A percentile compares a stretch with the other conserved stretches of the same genome.
Evolutionary conservation across 768 basidiomycete genomes (phyloP).

Genomic region (Hydnum rufescens): DNA sequence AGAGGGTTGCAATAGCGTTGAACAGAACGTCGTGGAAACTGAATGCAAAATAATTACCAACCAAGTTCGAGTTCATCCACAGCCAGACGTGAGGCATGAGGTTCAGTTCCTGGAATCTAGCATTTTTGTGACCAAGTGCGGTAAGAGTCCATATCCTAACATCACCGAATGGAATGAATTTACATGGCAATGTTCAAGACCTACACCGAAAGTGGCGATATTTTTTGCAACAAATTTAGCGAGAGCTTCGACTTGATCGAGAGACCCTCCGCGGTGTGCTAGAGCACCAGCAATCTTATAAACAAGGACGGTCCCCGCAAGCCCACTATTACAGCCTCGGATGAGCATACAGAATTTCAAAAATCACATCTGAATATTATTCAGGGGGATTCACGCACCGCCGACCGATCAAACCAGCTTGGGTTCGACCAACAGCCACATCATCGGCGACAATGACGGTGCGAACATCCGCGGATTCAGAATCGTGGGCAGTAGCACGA

Average conservation of each 20-base stretch:
- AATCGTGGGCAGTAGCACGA: slow-evolving; percentile 33
- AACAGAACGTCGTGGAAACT: not conserved
- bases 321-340: slow-evolving; percentile 30
- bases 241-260: slow-evolving; percentile 46
- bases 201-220: slow-evolving; percentile 68
- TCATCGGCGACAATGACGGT: slow-evolving; percentile 81
- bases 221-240: slow-evolving; percentile 47
- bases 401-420: slow-evolving; percentile 71
- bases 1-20: not conserved
- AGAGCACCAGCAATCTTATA: slow-evolving; percentile 85
- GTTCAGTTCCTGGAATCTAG: slow-evolving; percentile 62
- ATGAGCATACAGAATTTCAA: not conserved
- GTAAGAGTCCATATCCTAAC: slow-evolving; percentile 1
- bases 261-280: slow-evolving; percentile 40
- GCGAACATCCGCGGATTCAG: slow-evolving; percentile 47
- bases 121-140: not conserved
- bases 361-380: not conserved
- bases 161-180: no score
- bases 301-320: slow-evolving; percentile 63
- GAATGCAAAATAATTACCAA: slow-evolving; percentile 23
- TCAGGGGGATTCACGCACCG: slow-evolving; percentile 23
- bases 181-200: slow-evolving; percentile 79
- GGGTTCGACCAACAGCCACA: slow-evolving; percentile 63
- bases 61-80: slow-evolving; percentile 67
- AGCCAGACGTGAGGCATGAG: slow-evolving; percentile 33